Conservation (phyloP, 1,139 yeast species). For the Candida freyschussii region DNA sequence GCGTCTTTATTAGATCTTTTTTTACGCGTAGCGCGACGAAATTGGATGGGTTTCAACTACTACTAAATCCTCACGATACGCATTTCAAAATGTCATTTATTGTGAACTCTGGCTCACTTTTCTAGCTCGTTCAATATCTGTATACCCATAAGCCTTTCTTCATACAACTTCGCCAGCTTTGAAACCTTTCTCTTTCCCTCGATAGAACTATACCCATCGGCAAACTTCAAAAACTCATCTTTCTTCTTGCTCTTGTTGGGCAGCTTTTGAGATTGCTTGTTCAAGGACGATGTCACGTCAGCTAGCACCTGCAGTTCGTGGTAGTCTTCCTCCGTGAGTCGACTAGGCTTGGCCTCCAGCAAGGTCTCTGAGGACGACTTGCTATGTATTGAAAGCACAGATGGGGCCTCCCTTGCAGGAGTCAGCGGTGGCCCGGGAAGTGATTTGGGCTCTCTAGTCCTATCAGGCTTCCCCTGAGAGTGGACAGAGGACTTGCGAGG, state of each 20-base stretch:
- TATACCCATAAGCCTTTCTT: slow-evolving; percentile 23
- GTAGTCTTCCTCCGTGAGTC: slow-evolving; percentile 1
- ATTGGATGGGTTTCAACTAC: too few relatives aligned
- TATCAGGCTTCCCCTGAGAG: neutral
- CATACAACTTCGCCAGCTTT: slow-evolving; percentile 24
- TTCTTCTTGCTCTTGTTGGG: slow-evolving; percentile 8
- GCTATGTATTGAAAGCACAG: slow-evolving; percentile 5
- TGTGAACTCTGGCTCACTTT: too few relatives aligned
- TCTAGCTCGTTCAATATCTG: slow-evolving; percentile 19
- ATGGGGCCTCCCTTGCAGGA: too few relatives aligned
- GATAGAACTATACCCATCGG: slow-evolving; percentile 24
- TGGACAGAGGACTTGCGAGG: slow-evolving; percentile 9
- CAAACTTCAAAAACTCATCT: slow-evolving; percentile 18
- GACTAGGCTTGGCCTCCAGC: neutral
- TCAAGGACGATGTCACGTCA: slow-evolving; percentile 21
- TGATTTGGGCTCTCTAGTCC: slow-evolving; percentile 7
- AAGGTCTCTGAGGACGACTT: slow-evolving; percentile 6
- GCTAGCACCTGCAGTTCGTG: slow-evolving; percentile 14
- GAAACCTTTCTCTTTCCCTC: slow-evolving; percentile 25
- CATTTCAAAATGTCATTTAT: too few relatives aligned
- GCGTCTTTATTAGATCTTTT: too few relatives aligned
- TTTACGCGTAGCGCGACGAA: too few relatives aligned
- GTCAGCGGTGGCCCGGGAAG: too few relatives aligned
- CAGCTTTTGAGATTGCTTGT: slow-evolving; percentile 9
- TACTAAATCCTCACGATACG: too few relatives aligned